Conservation (phyloP, 2,329 filamentous ascomycete genomes). For the Penicillium verrucosum region DNA sequence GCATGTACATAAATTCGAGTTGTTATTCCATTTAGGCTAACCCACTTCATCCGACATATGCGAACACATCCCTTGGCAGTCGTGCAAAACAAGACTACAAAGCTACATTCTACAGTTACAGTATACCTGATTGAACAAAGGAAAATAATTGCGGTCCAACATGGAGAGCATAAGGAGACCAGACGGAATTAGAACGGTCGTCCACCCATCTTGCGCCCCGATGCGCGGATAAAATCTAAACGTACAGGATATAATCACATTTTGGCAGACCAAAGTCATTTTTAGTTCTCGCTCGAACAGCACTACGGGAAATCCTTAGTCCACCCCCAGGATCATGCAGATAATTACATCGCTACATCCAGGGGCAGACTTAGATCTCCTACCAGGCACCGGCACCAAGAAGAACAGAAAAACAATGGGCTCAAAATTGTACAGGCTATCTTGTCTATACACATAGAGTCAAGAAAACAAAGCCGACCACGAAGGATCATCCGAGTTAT, state of each 20-base stretch:
- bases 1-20: not conserved
- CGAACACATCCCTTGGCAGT: not conserved
- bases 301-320: slow-evolving; percentile 9
- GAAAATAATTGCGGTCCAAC: slow-evolving; percentile 34
- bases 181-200: slow-evolving; percentile 27
- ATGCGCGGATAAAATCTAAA: slow-evolving; percentile 39
- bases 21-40: too few species aligned
- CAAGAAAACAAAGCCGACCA: slow-evolving; percentile 40
- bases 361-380: slow-evolving; percentile 20
- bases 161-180: slow-evolving; percentile 26
- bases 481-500: slow-evolving; percentile 32
- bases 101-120: slow-evolving; percentile 1
- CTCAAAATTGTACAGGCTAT: slow-evolving; percentile 47
- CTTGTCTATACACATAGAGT: slow-evolving; percentile 45
- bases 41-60: not conserved
- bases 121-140: slow-evolving; percentile 26
- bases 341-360: slow-evolving; percentile 31
- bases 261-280: slow-evolving; percentile 24
- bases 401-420: slow-evolving; percentile 41
- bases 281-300: slow-evolving; percentile 9
- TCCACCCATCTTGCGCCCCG: slow-evolving; percentile 28
- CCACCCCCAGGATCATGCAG: slow-evolving; percentile 11
- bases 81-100: not conserved
- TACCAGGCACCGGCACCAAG: slow-evolving; percentile 17
- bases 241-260: slow-evolving; percentile 44